Conservation (phyloP, 2,329 filamentous ascomycete genomes). For the Cryphonectria radicalis region DNA sequence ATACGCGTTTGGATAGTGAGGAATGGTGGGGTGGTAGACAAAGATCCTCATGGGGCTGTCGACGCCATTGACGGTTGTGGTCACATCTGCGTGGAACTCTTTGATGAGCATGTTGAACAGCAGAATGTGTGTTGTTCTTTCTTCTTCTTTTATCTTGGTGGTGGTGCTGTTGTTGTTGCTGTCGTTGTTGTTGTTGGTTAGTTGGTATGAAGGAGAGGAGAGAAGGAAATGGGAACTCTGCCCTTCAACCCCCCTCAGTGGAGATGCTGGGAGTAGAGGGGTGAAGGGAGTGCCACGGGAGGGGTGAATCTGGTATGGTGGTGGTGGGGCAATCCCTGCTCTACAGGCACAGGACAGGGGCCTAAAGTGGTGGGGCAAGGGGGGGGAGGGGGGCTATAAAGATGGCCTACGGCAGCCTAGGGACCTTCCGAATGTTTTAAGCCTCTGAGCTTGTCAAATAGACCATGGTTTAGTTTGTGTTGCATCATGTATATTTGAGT, state of each 20-base stretch:
- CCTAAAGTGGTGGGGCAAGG: not conserved
- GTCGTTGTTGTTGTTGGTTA: no score
- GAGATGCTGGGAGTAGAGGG: no score
- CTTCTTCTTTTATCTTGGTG: not conserved
- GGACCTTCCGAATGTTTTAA: not conserved
- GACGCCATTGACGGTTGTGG: conserved; percentile 56
- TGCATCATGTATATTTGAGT: no score
- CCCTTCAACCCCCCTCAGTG: not conserved
- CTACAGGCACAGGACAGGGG: not conserved
- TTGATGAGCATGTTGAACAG: conserved; percentile 55
- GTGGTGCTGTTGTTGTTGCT: no score
- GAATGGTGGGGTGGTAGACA: conserved; percentile 82
- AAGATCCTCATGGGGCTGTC: conserved; percentile 70
- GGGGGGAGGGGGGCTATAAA: not conserved
- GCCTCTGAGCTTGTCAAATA: not conserved
- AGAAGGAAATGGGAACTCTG: not conserved
- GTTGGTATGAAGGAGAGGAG: no score
- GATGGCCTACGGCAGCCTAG: not conserved
- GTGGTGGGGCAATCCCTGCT: not conserved
- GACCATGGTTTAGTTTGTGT: no score
- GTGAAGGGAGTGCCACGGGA: not conserved
- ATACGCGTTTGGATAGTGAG: conserved; percentile 84
- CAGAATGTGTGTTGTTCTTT: no score
- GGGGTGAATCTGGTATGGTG: not conserved
- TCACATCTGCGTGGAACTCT: conserved; percentile 56